phyloP scores from a whole-genome alignment of 345 rosid genomes.

The Hibiscus syriacus region DNA sequence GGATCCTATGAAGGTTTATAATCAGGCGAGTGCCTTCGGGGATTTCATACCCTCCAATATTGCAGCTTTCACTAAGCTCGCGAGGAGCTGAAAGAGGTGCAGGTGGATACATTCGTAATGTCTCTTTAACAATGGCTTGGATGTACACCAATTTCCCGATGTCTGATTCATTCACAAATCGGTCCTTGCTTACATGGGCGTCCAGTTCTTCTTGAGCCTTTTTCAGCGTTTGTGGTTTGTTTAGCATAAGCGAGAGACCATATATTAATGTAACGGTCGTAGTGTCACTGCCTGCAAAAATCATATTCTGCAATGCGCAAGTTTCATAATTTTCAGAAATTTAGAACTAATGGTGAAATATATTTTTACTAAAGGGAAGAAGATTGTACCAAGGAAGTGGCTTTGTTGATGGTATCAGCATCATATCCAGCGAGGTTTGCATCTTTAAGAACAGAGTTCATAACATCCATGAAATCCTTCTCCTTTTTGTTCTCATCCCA shows the following conservation, averaged over 20 bases:
- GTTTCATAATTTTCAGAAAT: too few species aligned
- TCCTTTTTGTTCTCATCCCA: not conserved
- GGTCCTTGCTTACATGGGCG: constrained; percentile 13
- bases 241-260: constrained; percentile 17
- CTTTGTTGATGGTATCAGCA: constrained; percentile 28
- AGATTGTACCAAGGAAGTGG: constrained; percentile 22
- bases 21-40: constrained; percentile 26
- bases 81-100: constrained; percentile 22
- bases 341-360: too few species aligned
- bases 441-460: constrained; percentile 18
- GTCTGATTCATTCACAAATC: constrained; percentile 23
- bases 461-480: constrained; percentile 27
- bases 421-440: constrained; percentile 14
- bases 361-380: not conserved
- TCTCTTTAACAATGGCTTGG: constrained; percentile 35
- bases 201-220: constrained; percentile 22
- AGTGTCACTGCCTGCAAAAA: constrained; percentile 22
- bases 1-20: constrained; percentile 29
- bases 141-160: constrained; percentile 23
- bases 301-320: constrained; percentile 11
- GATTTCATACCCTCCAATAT: constrained; percentile 17
- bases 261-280: constrained; percentile 12
- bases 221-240: constrained; percentile 8
- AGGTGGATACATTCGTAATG: constrained; percentile 27
- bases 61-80: not conserved